Base-by-base conservation (phyloP, 306 rosid genomes). In the Sindora glabra region DNA sequence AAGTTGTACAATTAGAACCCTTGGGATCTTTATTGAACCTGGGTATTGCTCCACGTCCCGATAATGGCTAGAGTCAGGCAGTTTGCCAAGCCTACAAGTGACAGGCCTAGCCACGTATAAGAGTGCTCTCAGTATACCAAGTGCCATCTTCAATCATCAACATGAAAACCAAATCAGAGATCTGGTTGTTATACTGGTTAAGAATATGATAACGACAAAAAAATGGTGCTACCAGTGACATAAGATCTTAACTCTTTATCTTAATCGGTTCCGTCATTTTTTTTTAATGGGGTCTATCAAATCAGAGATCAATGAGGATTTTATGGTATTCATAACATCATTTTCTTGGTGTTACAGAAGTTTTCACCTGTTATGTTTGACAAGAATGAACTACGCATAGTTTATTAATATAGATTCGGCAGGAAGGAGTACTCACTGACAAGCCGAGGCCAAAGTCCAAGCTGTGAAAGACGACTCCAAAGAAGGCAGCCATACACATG, bases 101-200 rank as follows among this genome's bases (percentile, higher is more conserved):
- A 81, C 79, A 8, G 87, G 87, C 56, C 87, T 74, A 29, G 87
- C 87, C 71, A 77, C 75, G 34, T 81, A 81, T 1, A 74, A 62
- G 2, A 81, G 79, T n/a, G 87, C 78, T 74, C 87, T 77, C 10
- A 77, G 10, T 24, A 81, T 14, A 30, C 81, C 62, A 47, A 81
- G 76, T 21, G 51, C 78, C 41, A 81, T 69, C 87, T 81, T 50
- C 42, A 36, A 18, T 33, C n/a, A 34, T 16, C 16, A 9, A 18
- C 6, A 32, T 6, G 33, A 34, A 9, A 52, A 52, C 16, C 29
- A n/a, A n/a, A n/a, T n/a, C n/a, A n/a, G n/a, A n/a, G n/a, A n/a
- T n/a, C n/a, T n/a, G n/a, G n/a, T n/a, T n/a, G n/a, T n/a, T n/a
- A n/a, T n/a, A n/a, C n/a, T n/a, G n/a, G n/a, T n/a, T n/a, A n/a